Evolutionary conservation across 495 filamentous ascomycete genomes (phyloP).

Genomic region (Penicillium taxi): DNA sequence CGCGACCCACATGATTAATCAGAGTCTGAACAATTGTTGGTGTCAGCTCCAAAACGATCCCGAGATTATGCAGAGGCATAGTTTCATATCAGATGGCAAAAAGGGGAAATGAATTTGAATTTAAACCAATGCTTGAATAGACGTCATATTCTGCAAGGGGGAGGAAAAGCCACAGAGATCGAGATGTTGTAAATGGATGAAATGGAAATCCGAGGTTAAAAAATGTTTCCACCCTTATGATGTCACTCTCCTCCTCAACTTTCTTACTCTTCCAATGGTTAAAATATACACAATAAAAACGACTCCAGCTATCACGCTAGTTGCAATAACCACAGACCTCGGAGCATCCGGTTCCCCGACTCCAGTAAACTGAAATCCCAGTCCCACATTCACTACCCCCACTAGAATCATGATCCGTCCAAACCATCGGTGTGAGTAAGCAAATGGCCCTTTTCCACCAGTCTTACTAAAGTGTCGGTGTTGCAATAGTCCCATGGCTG

Average conservation of each 20-base stretch:
- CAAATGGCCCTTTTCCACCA: slow-evolving; percentile 44
- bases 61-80: slow-evolving; percentile 66
- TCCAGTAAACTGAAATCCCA: slow-evolving; percentile 50
- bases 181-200: too few relatives aligned
- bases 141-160: too few relatives aligned
- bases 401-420: slow-evolving; percentile 55
- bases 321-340: slow-evolving; percentile 46
- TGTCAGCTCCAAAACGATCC: slow-evolving; percentile 64
- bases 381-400: slow-evolving; percentile 63
- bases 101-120: too few relatives aligned
- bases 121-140: too few relatives aligned
- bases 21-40: slow-evolving; percentile 73
- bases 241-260: too few relatives aligned
- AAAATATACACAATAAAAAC: slow-evolving; percentile 41
- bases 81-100: too few relatives aligned
- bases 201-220: too few relatives aligned
- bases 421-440: slow-evolving; percentile 60
- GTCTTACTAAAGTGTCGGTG: slow-evolving; percentile 46
- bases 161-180: too few relatives aligned
- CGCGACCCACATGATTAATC: slow-evolving; percentile 58
- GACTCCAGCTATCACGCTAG: slow-evolving; percentile 51
- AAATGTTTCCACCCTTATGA: too few relatives aligned
- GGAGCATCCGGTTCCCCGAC: slow-evolving; percentile 11
- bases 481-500: slow-evolving; percentile 57
- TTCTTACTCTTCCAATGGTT: slow-evolving; percentile 5